Evolutionary conservation across 2,329 filamentous ascomycete genomes (phyloP), one percentile per base, ranked within the genome.

Genomic region (Colletotrichum horii): DNA sequence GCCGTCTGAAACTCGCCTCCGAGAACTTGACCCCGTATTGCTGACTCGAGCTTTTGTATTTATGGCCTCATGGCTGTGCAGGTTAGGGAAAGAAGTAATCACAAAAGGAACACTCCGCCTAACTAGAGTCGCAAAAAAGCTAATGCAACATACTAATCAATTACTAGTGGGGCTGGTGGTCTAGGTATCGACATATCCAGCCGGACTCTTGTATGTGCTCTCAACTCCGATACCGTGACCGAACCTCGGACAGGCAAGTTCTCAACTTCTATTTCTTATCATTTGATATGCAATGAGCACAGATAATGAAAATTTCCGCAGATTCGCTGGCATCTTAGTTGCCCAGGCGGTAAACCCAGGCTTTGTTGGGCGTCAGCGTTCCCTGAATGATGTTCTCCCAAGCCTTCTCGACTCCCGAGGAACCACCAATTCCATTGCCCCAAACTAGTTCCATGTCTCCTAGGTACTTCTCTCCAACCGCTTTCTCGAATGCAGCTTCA

Each of bases 381-480:
- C 74, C 74, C 28, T 76, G 26, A 9, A 68, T 52, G 24, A 76
- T 64, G 12, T 52, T 32, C 12, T 67, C 28, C 74, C 74, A 76
- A 7, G 61, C 66, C 22, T 64, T 64, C 38, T 71, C 76, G 8
- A 78, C n/a, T 6, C 77, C 72, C 2, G 58, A 43, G 1, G 43
- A 38, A 24, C 76, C 77, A 16, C 71, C 43, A 2, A 78, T 14
- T 9, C 70, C 70, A 24, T 48, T 55, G 4, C 77, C 76, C 73
- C 70, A 69, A 6, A 65, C 19, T 24, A 78, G 9, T 24, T 71
- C 61, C 30, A 76, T 64, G 3, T 67, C 56, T 14, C 70, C 70
- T 0, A 69, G 64, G 11, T 60, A 52, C 5, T 71, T 69, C 16
- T 69, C 72, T 0, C 66, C 32, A 2, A 71, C n/a, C 6, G 65